These are phyloP conservation scores for Penicillium sp. DNA, from an alignment of 2,329 filamentous ascomycete genomes.

Conservation along the genomic window DNA sequence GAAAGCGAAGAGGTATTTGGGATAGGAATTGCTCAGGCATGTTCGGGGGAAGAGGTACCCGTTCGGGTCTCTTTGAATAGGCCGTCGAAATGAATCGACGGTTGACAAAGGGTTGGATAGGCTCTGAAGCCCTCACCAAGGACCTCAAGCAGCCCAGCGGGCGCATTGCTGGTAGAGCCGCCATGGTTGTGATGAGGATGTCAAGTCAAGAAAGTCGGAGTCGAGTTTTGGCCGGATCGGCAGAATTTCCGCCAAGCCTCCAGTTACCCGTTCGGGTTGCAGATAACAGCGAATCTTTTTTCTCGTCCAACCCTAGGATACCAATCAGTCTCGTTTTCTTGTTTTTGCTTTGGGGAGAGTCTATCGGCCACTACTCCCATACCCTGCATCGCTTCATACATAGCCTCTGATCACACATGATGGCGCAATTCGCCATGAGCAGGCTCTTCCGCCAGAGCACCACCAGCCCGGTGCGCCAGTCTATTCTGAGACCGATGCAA, in stretches of 20 bases:
- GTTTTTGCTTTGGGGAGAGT: not conserved
- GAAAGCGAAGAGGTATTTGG: constrained; percentile 40
- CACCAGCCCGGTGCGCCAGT: constrained; percentile 30
- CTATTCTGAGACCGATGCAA: constrained; percentile 30
- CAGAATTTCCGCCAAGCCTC: constrained; percentile 39
- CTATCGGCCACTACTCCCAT: not conserved
- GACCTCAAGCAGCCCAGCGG: constrained; percentile 69
- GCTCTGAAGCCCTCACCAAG: constrained; percentile 52
- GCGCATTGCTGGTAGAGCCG: constrained; percentile 58
- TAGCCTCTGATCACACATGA: constrained; percentile 14
- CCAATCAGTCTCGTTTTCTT: constrained; percentile 8
- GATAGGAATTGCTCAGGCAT: constrained; percentile 42
- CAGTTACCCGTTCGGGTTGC: constrained; percentile 19
- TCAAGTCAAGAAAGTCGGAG: constrained; percentile 17
- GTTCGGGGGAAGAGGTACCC: constrained; percentile 39
- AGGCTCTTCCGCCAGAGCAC: constrained; percentile 37
- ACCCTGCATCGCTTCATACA: not conserved
- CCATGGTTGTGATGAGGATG: constrained; percentile 53
- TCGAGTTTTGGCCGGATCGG: constrained; percentile 31
- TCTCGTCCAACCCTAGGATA: constrained; percentile 11
- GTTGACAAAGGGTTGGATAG: constrained; percentile 49
- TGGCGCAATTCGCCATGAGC: constrained; percentile 40
- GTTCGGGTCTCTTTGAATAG: constrained; percentile 43
- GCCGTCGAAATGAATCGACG: constrained; percentile 52
- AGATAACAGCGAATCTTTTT: constrained; percentile 22